These are phyloP conservation scores for Tolypocladium nubicola DNA, from an alignment of 2,329 filamentous ascomycete genomes.

Conservation along the genomic window DNA sequence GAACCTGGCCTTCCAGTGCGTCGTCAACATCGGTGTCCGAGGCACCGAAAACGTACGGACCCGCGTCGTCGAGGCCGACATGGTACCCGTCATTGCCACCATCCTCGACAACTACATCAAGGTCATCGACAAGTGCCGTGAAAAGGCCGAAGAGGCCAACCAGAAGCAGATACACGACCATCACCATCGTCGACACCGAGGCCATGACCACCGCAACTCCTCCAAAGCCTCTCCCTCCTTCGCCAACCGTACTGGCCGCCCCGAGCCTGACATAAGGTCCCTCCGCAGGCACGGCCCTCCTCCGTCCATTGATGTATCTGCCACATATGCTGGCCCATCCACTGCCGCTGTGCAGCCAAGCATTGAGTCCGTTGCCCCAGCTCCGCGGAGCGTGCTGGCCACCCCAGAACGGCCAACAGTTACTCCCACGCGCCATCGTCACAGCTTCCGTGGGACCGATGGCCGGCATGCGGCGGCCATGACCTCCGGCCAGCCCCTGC, in stretches of 20 bases:
- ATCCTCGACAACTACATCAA: conserved; percentile 98
- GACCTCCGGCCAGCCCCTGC: conserved; percentile 35
- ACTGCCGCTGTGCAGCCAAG: conserved; percentile 14
- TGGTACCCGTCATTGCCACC: conserved; percentile 97
- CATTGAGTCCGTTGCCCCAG: conserved; percentile 9
- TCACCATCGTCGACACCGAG: conserved; percentile 35
- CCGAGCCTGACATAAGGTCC: conserved; percentile 48
- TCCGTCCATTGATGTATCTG: conserved; percentile 50
- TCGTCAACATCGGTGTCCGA: conserved; percentile 95
- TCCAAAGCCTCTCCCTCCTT: conserved; percentile 40
- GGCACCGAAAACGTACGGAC: conserved; percentile 92
- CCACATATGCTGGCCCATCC: conserved; percentile 28
- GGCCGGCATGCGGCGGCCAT: conserved; percentile 37
- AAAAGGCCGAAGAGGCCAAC: conserved; percentile 76
- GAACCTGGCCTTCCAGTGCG: conserved; percentile 98
- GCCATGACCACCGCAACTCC: conserved; percentile 36
- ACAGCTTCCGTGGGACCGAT: conserved; percentile 41
- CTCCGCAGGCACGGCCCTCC: conserved; percentile 73
- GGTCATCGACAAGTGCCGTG: conserved; percentile 83
- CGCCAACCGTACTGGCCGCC: conserved; percentile 39
- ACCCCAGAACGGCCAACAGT: conserved; percentile 8
- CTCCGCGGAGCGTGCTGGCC: conserved; percentile 5
- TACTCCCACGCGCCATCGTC: conserved; percentile 32
- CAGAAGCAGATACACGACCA: conserved; percentile 51
- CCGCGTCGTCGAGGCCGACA: conserved; percentile 93